Conservation (phyloP, 2,329 filamentous ascomycete genomes). For the Trichophyton simii region DNA sequence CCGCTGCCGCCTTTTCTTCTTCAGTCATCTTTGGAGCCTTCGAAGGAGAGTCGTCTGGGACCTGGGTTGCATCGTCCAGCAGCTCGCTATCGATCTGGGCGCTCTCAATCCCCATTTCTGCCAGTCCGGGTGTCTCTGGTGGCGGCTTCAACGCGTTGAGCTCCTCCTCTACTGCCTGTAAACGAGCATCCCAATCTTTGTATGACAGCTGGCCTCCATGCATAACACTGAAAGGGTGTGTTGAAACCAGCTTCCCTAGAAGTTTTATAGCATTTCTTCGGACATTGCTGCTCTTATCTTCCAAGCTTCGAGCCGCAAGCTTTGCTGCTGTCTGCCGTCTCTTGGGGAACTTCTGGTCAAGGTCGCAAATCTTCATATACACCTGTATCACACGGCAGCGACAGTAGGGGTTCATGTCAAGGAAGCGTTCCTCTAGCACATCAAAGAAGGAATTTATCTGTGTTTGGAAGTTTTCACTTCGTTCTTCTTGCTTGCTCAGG, state of each 20-base stretch:
- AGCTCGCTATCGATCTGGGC: slow-evolving; percentile 66
- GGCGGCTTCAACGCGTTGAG: slow-evolving; percentile 72
- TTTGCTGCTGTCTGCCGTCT: slow-evolving; percentile 77
- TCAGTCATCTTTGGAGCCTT: slow-evolving; percentile 61
- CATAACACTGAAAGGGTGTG: slow-evolving; percentile 85
- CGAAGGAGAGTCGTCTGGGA: slow-evolving; percentile 52
- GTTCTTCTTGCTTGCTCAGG: slow-evolving; percentile 80
- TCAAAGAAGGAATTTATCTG: slow-evolving; percentile 97
- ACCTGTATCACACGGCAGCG: slow-evolving; percentile 86
- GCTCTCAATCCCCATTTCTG: slow-evolving; percentile 46
- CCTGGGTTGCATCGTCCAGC: slow-evolving; percentile 76
- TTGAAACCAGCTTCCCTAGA: slow-evolving; percentile 74
- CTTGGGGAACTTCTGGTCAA: slow-evolving; percentile 95
- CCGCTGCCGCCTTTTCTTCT: slow-evolving; percentile 58
- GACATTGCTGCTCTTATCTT: slow-evolving; percentile 98
- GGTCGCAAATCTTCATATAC: slow-evolving; percentile 77
- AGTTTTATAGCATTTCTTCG: slow-evolving; percentile 90
- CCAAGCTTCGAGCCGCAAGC: slow-evolving; percentile 73
- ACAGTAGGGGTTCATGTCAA: slow-evolving; percentile 94
- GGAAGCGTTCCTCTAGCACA: slow-evolving; percentile 86
- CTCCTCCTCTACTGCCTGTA: slow-evolving; percentile 73
- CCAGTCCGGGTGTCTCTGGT: slow-evolving; percentile 58
- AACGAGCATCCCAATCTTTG: slow-evolving; percentile 71
- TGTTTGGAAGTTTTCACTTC: slow-evolving; percentile 82
- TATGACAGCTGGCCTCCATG: slow-evolving; percentile 76